A percentile compares a stretch with the other conserved stretches of the same genome.
phyloP scores from a whole-genome alignment of 805 yeast genomes.

The Hanseniaspora valbyensis region DNA sequence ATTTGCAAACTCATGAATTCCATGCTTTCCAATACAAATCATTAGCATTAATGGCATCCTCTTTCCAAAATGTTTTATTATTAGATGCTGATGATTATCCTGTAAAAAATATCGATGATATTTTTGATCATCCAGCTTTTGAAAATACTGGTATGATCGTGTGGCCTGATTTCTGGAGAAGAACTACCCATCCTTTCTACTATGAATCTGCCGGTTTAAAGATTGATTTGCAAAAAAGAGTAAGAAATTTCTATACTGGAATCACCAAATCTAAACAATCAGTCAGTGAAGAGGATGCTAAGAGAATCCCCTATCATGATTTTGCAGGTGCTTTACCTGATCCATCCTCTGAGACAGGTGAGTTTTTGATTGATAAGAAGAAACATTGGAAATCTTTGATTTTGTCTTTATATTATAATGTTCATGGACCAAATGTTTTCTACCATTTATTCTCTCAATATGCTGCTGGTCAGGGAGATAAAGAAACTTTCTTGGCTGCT shows the following conservation, averaged over 20 bases:
- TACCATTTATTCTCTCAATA: slow-evolving; percentile 66
- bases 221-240: slow-evolving; percentile 32
- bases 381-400: slow-evolving; percentile 48
- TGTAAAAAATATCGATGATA: slow-evolving; percentile 47
- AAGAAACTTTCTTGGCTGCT: slow-evolving; percentile 62
- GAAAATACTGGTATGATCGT: slow-evolving; percentile 39
- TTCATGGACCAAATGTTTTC: slow-evolving; percentile 59
- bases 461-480: slow-evolving; percentile 71
- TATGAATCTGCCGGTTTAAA: slow-evolving; percentile 56
- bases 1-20: slow-evolving; percentile 39
- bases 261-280: slow-evolving; percentile 25
- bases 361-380: slow-evolving; percentile 50
- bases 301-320: slow-evolving; percentile 40
- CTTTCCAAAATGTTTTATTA: slow-evolving; percentile 59
- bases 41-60: slow-evolving; percentile 58
- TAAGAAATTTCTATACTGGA: slow-evolving; percentile 30
- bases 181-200: slow-evolving; percentile 65
- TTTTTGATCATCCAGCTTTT: slow-evolving; percentile 52
- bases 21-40: slow-evolving; percentile 60
- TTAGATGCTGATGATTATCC: slow-evolving; percentile 73
- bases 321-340: slow-evolving; percentile 56
- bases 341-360: slow-evolving; percentile 65
- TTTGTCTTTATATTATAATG: slow-evolving; percentile 53
- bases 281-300: slow-evolving; percentile 9
- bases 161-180: slow-evolving; percentile 87